Evolutionary conservation across 768 basidiomycete species (phyloP).

Genomic region (Mycena sanguinolenta): DNA sequence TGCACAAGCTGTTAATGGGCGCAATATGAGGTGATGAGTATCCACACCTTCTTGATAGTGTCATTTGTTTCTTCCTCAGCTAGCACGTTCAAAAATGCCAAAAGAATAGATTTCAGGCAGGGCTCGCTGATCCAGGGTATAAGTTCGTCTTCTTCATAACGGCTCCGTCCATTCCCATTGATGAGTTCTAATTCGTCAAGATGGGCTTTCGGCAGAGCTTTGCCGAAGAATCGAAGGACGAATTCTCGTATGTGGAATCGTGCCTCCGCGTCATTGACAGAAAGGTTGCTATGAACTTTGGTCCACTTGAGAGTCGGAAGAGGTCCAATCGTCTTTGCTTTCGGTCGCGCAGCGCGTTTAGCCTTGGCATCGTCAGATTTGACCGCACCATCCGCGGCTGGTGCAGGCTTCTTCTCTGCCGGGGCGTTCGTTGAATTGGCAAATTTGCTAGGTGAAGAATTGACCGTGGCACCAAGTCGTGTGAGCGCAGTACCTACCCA

Average conservation of each 20-base stretch:
- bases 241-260: conserved; percentile 85
- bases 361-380: conserved; percentile 34
- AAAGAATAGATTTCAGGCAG: conserved; percentile 73
- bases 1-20: conserved; percentile 37
- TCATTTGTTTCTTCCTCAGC: conserved; percentile 55
- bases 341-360: conserved; percentile 44
- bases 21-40: background rate
- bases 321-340: conserved; percentile 44
- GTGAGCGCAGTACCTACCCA: conserved; percentile 58
- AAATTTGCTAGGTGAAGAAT: conserved; percentile 27
- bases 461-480: conserved; percentile 1
- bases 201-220: conserved; percentile 59
- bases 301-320: conserved; percentile 70
- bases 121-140: conserved; percentile 75
- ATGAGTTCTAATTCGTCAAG: conserved; percentile 77
- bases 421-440: conserved; percentile 23
- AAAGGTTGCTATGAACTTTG: conserved; percentile 56
- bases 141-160: conserved; percentile 57
- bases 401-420: conserved; percentile 28
- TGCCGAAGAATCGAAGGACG: conserved; percentile 65
- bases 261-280: conserved; percentile 63
- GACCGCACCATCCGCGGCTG: conserved; percentile 11
- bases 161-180: conserved; percentile 48
- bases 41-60: conserved; percentile 51
- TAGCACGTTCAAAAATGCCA: conserved; percentile 71